These are phyloP conservation scores for Paratinospora sagittata DNA, from an alignment of 164 flowering plant genomes.

Conservation along the genomic window DNA sequence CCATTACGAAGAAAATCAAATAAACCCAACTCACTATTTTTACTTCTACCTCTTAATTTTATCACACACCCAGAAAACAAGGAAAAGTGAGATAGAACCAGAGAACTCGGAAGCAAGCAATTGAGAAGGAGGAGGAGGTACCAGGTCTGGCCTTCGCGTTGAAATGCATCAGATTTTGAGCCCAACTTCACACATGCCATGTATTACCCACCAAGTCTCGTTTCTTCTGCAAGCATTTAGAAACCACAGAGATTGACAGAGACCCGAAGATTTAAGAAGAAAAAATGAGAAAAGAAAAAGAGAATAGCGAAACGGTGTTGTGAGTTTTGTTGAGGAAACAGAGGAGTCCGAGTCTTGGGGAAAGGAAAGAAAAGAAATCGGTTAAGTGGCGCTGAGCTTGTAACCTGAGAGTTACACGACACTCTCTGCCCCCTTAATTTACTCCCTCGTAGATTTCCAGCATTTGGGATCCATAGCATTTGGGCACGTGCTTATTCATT, in stretches of 20 bases:
- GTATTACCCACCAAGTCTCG: background rate
- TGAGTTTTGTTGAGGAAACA: background rate
- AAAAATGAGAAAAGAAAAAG: background rate
- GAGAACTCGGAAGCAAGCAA: background rate
- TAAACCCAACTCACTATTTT: no score
- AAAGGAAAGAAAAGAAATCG: background rate
- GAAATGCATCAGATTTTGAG: constrained; percentile 51
- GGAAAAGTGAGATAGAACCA: background rate
- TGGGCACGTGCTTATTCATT: no score
- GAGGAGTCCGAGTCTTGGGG: background rate
- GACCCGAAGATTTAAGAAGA: background rate
- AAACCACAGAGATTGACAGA: background rate
- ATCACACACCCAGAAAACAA: background rate
- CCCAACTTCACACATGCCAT: constrained; percentile 64
- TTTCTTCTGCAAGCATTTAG: background rate
- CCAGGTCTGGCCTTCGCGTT: constrained; percentile 52
- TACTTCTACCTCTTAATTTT: no score
- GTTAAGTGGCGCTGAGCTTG: background rate
- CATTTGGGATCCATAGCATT: no score
- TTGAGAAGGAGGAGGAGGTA: constrained; percentile 8
- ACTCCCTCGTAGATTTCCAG: background rate
- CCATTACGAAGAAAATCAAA: no score
- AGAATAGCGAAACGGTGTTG: background rate
- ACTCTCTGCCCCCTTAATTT: background rate
- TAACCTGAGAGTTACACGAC: background rate